phyloP scores from a whole-genome alignment of 2,329 filamentous ascomycete species.

The Trichoderma sp. region DNA sequence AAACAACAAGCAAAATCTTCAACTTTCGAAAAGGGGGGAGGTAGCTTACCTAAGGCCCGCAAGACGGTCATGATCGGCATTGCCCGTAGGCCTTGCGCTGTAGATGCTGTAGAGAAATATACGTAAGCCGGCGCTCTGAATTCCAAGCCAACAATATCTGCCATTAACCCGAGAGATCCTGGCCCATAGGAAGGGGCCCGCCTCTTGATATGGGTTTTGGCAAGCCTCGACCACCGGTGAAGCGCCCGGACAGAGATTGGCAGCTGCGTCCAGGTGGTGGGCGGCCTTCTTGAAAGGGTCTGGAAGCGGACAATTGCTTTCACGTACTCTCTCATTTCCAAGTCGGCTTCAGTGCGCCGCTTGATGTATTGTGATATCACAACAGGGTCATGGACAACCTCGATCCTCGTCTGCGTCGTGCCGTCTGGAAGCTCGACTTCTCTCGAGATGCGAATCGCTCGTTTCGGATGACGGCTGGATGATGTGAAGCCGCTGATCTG shows the following conservation, averaged over 20 bases:
- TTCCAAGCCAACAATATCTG: constrained; percentile 35
- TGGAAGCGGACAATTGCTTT: constrained; percentile 18
- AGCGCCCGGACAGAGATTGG: constrained; percentile 23
- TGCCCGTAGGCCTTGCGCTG: constrained; percentile 47
- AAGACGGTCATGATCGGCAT: constrained; percentile 51
- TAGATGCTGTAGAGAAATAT: constrained; percentile 45
- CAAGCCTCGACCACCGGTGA: constrained; percentile 24
- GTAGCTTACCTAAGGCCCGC: constrained; percentile 39
- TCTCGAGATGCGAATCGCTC: constrained; percentile 70
- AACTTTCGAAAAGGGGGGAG: neutral
- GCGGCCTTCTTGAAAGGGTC: constrained; percentile 10
- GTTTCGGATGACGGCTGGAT: constrained; percentile 63
- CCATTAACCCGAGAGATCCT: constrained; percentile 30
- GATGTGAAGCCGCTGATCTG: constrained; percentile 68
- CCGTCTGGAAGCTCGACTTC: constrained; percentile 45
- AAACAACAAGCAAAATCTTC: neutral
- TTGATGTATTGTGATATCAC: constrained; percentile 89
- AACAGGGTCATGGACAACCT: constrained; percentile 72
- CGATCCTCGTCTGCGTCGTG: constrained; percentile 59
- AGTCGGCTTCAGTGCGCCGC: constrained; percentile 66
- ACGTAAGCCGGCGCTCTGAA: constrained; percentile 38
- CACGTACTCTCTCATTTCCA: constrained; percentile 70
- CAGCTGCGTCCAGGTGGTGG: constrained; percentile 22
- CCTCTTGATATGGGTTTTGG: constrained; percentile 18
- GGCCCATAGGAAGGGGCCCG: constrained; percentile 24